Evolutionary conservation across 108 stramenopile species (phyloP).

Genomic region (Cafeteria roenbergensis): DNA sequence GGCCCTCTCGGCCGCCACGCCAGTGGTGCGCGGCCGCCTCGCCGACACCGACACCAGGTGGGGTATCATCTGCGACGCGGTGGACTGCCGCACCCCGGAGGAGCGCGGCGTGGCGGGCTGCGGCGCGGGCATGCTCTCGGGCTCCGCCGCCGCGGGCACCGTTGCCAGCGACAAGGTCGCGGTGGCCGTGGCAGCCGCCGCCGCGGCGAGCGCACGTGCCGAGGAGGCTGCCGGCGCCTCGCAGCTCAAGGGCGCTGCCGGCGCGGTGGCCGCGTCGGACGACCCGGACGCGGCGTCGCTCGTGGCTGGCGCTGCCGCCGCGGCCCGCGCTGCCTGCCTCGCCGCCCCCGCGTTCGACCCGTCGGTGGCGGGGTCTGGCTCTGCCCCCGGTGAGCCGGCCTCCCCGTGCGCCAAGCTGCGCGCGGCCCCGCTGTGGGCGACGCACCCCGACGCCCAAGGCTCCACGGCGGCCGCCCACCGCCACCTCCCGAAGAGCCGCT

Average conservation of each 20-base stretch:
- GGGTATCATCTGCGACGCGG: slow-evolving; percentile 80
- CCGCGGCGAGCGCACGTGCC: slow-evolving; percentile 2
- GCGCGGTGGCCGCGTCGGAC: no score
- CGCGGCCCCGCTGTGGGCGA: no score
- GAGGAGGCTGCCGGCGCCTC: slow-evolving; percentile 23
- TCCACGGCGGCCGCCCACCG: slow-evolving; percentile 47
- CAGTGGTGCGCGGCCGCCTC: slow-evolving; percentile 72
- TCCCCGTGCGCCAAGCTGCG: no score
- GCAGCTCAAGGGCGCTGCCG: no score
- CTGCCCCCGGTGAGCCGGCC: no score
- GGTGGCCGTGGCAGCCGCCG: background rate
- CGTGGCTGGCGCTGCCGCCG: no score
- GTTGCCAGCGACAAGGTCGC: no score
- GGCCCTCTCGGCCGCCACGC: slow-evolving; percentile 89
- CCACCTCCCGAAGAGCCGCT: slow-evolving; percentile 78
- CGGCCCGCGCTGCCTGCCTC: no score
- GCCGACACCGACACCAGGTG: slow-evolving; percentile 90
- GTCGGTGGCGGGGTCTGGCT: no score
- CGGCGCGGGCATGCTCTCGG: background rate
- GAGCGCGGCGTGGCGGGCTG: slow-evolving; percentile 50
- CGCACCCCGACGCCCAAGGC: background rate
- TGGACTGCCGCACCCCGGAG: slow-evolving; percentile 79
- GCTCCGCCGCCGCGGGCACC: no score
- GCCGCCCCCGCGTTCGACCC: no score
- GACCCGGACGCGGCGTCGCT: no score